Evolutionary conservation across 192 early-diverging fungal species (phyloP).

Genomic region (Linnemannia exigua): DNA sequence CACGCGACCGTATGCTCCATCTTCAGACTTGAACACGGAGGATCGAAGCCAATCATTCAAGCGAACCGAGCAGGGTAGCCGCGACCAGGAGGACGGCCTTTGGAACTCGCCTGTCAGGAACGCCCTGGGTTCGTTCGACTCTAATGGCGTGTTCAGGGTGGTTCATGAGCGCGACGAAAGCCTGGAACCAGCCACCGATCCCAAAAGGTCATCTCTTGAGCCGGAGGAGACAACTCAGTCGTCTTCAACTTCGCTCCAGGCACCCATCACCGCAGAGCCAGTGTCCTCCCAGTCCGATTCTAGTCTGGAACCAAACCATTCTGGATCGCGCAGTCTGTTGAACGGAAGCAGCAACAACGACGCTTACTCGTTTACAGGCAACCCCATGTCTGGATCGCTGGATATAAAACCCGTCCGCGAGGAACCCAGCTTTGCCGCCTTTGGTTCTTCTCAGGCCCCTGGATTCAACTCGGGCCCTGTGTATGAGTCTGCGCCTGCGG

Average conservation of each 20-base stretch:
- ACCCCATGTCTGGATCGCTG: slow-evolving; percentile 11
- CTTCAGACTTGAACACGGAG: slow-evolving; percentile 19
- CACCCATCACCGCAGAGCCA: not conserved
- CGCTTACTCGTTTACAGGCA: slow-evolving; percentile 8
- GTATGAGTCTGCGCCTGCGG: slow-evolving; percentile 4
- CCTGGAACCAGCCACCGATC: slow-evolving; percentile 18
- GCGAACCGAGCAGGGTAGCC: slow-evolving; percentile 16
- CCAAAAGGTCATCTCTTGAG: slow-evolving; percentile 38
- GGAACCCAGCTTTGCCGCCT: not conserved
- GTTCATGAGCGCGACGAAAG: slow-evolving; percentile 40
- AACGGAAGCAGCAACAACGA: slow-evolving; percentile 11
- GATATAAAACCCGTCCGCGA: slow-evolving; percentile 21
- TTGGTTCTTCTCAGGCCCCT: not conserved
- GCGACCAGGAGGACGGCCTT: slow-evolving; percentile 53
- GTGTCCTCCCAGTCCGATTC: not conserved
- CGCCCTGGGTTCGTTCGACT: slow-evolving; percentile 72
- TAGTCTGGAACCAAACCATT: slow-evolving; percentile 6
- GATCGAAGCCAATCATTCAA: slow-evolving; percentile 27
- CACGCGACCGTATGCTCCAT: too few species aligned
- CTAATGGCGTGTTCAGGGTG: slow-evolving; percentile 74
- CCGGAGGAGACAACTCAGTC: slow-evolving; percentile 14
- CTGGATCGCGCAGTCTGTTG: slow-evolving; percentile 8
- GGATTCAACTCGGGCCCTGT: not conserved
- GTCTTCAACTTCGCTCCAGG: slow-evolving; percentile 6
- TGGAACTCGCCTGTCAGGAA: slow-evolving; percentile 66